Percentiles rank a stretch among this genome's conserved stretches.
Conservation (phyloP, 495 filamentous ascomycete genomes). For the Saxispiralis lemnorum region DNA sequence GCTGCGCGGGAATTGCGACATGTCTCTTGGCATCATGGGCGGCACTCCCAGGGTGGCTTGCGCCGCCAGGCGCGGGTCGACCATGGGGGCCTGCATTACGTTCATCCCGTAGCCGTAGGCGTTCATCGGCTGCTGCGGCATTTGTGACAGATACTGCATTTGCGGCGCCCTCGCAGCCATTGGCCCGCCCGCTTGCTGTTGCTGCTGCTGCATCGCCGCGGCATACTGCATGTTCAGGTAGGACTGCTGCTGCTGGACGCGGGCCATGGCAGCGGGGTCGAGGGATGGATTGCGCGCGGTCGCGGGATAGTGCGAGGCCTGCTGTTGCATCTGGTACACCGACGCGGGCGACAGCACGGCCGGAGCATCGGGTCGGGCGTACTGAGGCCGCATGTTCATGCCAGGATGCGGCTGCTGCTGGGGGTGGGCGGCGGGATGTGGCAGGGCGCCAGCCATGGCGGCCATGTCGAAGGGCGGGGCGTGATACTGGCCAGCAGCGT, state of each 20-base stretch:
- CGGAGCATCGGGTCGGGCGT: neutral
- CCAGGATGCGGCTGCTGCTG: no score
- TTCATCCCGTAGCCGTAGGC: neutral
- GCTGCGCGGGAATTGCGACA: slow-evolving; percentile 1
- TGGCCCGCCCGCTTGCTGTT: no score
- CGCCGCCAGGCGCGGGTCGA: neutral
- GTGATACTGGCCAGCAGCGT: neutral
- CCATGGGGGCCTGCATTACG: no score
- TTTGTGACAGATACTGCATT: neutral
- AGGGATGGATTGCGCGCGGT: neutral
- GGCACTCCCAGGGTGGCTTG: neutral
- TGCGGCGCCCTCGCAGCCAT: neutral
- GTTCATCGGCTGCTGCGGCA: neutral
- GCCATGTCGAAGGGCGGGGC: neutral
- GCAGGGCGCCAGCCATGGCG: neutral
- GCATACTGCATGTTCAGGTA: neutral
- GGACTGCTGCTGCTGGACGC: neutral
- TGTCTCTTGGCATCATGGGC: neutral
- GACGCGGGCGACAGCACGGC: neutral
- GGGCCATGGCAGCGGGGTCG: neutral
- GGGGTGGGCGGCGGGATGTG: neutral
- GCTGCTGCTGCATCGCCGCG: neutral
- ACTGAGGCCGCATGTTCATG: neutral
- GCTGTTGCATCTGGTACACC: neutral
- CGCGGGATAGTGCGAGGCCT: neutral